These are phyloP conservation scores for Helianthus tuberosus DNA, from an alignment of 129 eudicot genomes.

Conservation along the genomic window DNA sequence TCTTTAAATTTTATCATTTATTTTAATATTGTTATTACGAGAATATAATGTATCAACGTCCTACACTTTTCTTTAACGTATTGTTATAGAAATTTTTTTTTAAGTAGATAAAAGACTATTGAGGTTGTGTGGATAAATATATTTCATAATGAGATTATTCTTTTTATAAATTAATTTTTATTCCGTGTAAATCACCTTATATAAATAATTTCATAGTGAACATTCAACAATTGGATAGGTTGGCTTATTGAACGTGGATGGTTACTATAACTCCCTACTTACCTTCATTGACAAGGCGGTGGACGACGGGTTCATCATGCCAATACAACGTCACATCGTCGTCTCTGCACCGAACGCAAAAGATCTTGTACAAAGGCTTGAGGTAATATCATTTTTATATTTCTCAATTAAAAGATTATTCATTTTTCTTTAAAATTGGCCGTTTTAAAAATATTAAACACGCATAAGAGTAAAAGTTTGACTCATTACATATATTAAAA, in stretches of 20 bases:
- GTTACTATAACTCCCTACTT: slow-evolving; percentile 55
- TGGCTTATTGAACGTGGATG: slow-evolving; percentile 67
- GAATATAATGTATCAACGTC: no score
- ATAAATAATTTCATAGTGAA: not conserved
- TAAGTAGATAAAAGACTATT: no score
- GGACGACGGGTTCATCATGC: slow-evolving; percentile 62
- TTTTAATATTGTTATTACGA: no score
- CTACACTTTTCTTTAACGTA: no score
- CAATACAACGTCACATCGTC: slow-evolving; percentile 59
- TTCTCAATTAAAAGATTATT: no score
- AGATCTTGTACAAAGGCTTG: slow-evolving; percentile 59
- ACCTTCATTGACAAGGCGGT: slow-evolving; percentile 67
- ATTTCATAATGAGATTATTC: no score
- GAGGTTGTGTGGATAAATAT: no score
- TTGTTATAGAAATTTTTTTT: no score
- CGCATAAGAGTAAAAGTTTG: not conserved
- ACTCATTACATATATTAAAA: not conserved
- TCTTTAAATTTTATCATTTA: no score
- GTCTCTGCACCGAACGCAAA: slow-evolving; percentile 55
- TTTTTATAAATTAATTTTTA: no score
- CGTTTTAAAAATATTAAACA: not conserved
- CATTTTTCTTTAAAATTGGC: no score
- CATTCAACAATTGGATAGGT: slow-evolving; percentile 31
- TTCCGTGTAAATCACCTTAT: not conserved
- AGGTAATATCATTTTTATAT: slow-evolving; percentile 28